These are phyloP conservation scores for Cicer chorassanicum DNA, from an alignment of 306 rosid genomes.

Conservation along the genomic window DNA sequence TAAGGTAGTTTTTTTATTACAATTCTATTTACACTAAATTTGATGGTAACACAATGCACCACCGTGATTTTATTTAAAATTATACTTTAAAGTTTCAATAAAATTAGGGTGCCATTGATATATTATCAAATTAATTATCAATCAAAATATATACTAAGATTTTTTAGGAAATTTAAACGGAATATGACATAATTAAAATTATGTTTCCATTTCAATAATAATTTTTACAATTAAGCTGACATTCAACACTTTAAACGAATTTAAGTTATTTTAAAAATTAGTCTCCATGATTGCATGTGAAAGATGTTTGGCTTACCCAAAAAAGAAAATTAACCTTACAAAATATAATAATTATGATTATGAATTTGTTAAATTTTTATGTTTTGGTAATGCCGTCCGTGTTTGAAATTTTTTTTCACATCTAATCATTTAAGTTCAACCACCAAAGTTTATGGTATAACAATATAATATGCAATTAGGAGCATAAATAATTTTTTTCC, in stretches of 20 bases:
- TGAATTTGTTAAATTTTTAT: not conserved
- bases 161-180: not conserved
- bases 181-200: not conserved
- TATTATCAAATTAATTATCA: no score
- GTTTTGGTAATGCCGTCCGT: not conserved
- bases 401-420: not conserved
- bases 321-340: no score
- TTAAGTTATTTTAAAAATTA: no score
- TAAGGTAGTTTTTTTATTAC: not conserved
- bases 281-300: no score
- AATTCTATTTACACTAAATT: not conserved
- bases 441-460: slow-evolving; percentile 13
- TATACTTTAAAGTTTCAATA: no score
- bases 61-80: no score
- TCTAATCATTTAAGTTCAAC: slow-evolving; percentile 6
- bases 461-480: slow-evolving; percentile 24
- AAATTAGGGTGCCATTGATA: no score
- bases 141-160: not conserved
- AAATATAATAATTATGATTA: not conserved
- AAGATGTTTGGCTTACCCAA: no score
- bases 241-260: not conserved
- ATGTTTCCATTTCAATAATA: not conserved
- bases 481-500: slow-evolving; percentile 13
- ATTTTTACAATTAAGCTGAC: not conserved
- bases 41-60: no score